Base-by-base conservation (phyloP, 2,329 filamentous ascomycete genomes). In the Dichotomopilus funicola region DNA sequence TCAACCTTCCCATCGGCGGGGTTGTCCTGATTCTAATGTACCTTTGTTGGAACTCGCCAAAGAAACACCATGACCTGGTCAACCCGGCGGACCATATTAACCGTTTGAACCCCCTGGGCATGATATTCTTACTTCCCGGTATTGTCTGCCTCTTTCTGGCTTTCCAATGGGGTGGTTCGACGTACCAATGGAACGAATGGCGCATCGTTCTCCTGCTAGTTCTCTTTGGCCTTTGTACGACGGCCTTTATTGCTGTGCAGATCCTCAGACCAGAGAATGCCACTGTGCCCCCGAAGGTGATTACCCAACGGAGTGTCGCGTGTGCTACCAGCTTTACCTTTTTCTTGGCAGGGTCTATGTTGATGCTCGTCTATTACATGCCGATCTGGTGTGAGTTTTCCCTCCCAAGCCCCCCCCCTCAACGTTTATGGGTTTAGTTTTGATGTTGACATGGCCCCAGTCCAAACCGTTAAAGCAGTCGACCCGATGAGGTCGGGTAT, bases 131-230 rank as follows among this genome's bases (percentile, higher is more conserved):
- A 59, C 67, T 86, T 12, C 82, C 83, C 0, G 75, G 76, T 36
- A 75, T 84, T 41, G 73, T 85, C 11, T 82, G 76, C 59, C 77
- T 86, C 40, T 68, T 87, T 3, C 71, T 87, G 5, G 83, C 83
- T 1, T 71, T 87, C 37, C 79, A 86, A 63, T 86, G 82, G 82
- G 81, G 81, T 51, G 81, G 81, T 3, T 73, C 74, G 2, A 73
- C 67, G 2, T 79, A 82, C 61, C 59, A 71, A 0, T 85, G 81
- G 81, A 69, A 65, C 41, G 73, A 71, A 59, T 77, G 76, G 70
- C 75, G 76, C 44, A 75, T 82, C 53, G 75, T 83, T 49, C 61
- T 77, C 6, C 70, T 84, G n/a, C 73, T 84, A 7, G 70, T 75
- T 44, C 60, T 81, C 8, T 82, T 79, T 56, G 77, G 64, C 0